A percentile compares a stretch with the other conserved stretches of the same genome.
These are phyloP conservation scores for Blepharisma stoltei DNA, from an alignment of 73 alveolate genomes.

Conservation along the genomic window DNA sequence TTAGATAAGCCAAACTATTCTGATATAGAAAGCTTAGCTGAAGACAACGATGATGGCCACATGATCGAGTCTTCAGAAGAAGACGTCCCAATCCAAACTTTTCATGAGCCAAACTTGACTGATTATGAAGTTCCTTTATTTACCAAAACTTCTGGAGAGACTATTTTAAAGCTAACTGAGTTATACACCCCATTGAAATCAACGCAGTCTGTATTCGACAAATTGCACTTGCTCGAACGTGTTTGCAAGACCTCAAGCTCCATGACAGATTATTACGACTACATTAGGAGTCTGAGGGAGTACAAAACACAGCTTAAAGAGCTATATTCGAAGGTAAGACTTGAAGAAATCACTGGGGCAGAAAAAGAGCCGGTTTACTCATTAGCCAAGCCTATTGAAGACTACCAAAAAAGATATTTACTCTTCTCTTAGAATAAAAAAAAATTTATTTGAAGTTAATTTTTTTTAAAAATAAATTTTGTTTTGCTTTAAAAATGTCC, in stretches of 20 bases:
- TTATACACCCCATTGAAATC: neutral
- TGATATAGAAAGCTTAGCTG: neutral
- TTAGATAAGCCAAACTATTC: neutral
- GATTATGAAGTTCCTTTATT: neutral
- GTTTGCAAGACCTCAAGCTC: neutral
- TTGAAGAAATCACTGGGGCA: neutral
- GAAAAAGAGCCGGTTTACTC: neutral
- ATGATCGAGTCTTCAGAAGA: neutral
- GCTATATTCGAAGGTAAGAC: neutral
- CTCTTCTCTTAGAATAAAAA: no score
- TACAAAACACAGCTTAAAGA: neutral
- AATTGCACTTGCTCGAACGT: neutral
- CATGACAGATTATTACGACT: neutral
- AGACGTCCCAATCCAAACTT: neutral
- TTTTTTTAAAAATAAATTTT: no score
- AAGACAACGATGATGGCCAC: neutral
- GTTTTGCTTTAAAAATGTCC: no score
- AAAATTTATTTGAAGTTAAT: no score
- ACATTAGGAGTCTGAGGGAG: conserved; percentile 5
- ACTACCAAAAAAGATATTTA: neutral
- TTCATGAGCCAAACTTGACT: neutral
- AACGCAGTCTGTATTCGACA: conserved; percentile 10
- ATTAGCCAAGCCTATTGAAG: neutral
- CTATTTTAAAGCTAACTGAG: neutral
- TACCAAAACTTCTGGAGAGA: neutral